Percentiles rank a stretch among this genome's conserved stretches.
Conservation (phyloP, 352 stramenopile species). For the Pythium monospermum region DNA sequence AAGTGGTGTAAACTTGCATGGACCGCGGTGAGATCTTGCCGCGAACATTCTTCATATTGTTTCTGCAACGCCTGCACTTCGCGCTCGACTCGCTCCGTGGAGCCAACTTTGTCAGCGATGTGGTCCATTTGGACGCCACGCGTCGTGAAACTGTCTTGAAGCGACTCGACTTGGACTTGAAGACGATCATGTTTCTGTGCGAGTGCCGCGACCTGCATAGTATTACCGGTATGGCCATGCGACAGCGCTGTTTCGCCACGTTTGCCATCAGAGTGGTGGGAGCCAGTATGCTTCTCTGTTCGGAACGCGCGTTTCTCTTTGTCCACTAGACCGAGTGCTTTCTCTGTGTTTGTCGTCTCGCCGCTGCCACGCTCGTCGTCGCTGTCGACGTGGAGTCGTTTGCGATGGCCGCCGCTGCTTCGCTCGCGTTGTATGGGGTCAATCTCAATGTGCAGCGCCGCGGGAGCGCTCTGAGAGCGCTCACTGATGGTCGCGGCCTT, state of each 20-base stretch:
- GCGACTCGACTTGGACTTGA: slow-evolving; percentile 28
- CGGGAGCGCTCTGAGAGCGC: background rate
- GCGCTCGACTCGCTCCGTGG: slow-evolving; percentile 32
- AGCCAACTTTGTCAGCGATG: slow-evolving; percentile 29
- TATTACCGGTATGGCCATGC: slow-evolving; percentile 22
- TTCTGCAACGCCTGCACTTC: slow-evolving; percentile 36
- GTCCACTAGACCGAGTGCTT: slow-evolving; percentile 4
- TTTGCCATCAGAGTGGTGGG: too few relatives aligned
- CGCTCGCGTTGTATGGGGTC: background rate
- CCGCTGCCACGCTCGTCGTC: background rate
- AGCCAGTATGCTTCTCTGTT: background rate
- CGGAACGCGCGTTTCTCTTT: background rate
- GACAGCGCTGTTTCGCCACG: background rate
- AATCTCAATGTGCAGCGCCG: background rate
- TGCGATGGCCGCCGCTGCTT: background rate
- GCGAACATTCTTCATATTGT: slow-evolving; percentile 41
- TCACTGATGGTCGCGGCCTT: background rate
- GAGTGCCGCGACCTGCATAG: slow-evolving; percentile 15
- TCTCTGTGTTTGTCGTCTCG: slow-evolving; percentile 1
- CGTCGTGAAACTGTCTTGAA: slow-evolving; percentile 35
- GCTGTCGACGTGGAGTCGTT: background rate
- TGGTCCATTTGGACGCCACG: slow-evolving; percentile 33
- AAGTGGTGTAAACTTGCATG: slow-evolving; percentile 48
- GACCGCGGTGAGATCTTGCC: slow-evolving; percentile 41
- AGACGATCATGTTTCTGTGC: slow-evolving; percentile 37